A percentile compares a stretch with the other conserved stretches of the same genome.
phyloP scores from a whole-genome alignment of 768 basidiomycete species.

The Arthromyces matolae region DNA sequence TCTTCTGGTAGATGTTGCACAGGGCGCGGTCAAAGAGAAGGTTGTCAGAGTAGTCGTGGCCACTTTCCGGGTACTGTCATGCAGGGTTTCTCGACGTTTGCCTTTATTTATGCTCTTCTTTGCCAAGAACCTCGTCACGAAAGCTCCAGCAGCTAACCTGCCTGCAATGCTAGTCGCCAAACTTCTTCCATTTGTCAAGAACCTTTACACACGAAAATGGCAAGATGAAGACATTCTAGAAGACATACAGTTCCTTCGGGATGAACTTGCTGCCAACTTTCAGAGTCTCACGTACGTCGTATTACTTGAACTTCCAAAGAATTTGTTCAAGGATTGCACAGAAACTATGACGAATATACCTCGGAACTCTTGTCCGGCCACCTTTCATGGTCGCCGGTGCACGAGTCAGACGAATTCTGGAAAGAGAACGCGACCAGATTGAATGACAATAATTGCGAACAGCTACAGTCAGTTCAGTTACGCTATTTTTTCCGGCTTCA shows the following conservation, averaged over 20 bases:
- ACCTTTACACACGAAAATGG: constrained; percentile 81
- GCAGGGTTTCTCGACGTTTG: constrained; percentile 29
- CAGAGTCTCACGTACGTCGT: constrained; percentile 81
- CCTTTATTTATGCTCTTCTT: not conserved
- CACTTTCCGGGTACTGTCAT: constrained; percentile 87
- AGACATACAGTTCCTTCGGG: constrained; percentile 83
- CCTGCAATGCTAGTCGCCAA: constrained; percentile 90
- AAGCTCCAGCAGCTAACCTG: constrained; percentile 84
- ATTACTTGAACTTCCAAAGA: not conserved
- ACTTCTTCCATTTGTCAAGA: constrained; percentile 82
- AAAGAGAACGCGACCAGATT: constrained; percentile 87
- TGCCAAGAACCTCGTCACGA: constrained; percentile 78
- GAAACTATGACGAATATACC: constrained; percentile 94
- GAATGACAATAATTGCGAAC: constrained; percentile 80
- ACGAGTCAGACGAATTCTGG: constrained; percentile 98
- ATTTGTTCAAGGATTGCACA: constrained; percentile 26
- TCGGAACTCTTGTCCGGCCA: constrained; percentile 89
- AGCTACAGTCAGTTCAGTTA: constrained; percentile 62
- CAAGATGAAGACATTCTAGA: constrained; percentile 94
- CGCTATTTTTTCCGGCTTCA: not conserved
- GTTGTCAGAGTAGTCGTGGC: constrained; percentile 91
- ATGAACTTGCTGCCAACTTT: constrained; percentile 81
- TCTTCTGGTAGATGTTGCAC: constrained; percentile 76
- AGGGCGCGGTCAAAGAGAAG: constrained; percentile 93
- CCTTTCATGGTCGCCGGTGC: constrained; percentile 92